A percentile compares a stretch with the other conserved stretches of the same genome.
Evolutionary conservation across 1,284 basidiomycete genomes (phyloP).

Genomic region (Cryptococcus hybrid): DNA sequence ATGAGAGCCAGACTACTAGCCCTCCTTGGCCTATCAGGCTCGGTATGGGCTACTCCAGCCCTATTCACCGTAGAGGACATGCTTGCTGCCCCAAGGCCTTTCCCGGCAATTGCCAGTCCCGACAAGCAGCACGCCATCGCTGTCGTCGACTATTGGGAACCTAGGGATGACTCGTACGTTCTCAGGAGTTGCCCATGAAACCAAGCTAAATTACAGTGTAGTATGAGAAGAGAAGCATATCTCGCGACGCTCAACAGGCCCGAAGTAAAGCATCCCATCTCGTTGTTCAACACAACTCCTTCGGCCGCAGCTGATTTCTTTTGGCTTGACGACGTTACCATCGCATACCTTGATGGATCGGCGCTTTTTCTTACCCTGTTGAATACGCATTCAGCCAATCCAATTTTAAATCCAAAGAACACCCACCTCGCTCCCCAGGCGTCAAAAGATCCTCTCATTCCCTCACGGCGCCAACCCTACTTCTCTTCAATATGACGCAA

Average conservation of each 20-base stretch:
- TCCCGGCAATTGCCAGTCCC: slow-evolving; percentile 62
- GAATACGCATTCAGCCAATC: background rate
- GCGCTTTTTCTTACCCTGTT: slow-evolving; percentile 20
- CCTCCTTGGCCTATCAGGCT: background rate
- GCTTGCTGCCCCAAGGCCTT: slow-evolving; percentile 68
- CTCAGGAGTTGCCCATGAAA: background rate
- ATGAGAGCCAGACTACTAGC: background rate
- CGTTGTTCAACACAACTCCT: slow-evolving; percentile 23
- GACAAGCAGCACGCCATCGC: slow-evolving; percentile 66
- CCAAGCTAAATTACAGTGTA: slow-evolving; percentile 30
- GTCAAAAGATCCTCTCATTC: slow-evolving; percentile 18
- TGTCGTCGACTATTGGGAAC: slow-evolving; percentile 65
- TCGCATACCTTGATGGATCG: slow-evolving; percentile 47
- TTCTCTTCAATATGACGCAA: slow-evolving; percentile 64
- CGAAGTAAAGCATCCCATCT: slow-evolving; percentile 9
- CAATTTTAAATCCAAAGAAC: background rate
- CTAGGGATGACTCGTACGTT: slow-evolving; percentile 68
- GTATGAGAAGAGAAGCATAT: slow-evolving; percentile 67
- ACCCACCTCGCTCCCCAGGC: slow-evolving; percentile 2
- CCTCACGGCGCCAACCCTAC: slow-evolving; percentile 55
- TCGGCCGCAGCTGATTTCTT: slow-evolving; percentile 28
- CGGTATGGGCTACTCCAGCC: background rate
- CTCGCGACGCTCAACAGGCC: slow-evolving; percentile 43
- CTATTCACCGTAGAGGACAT: slow-evolving; percentile 54
- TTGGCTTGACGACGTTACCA: slow-evolving; percentile 39